A percentile compares a stretch with the other conserved stretches of the same genome.
Evolutionary conservation across 2,329 filamentous ascomycete genomes (phyloP).

Genomic region (Fusarium sp.): DNA sequence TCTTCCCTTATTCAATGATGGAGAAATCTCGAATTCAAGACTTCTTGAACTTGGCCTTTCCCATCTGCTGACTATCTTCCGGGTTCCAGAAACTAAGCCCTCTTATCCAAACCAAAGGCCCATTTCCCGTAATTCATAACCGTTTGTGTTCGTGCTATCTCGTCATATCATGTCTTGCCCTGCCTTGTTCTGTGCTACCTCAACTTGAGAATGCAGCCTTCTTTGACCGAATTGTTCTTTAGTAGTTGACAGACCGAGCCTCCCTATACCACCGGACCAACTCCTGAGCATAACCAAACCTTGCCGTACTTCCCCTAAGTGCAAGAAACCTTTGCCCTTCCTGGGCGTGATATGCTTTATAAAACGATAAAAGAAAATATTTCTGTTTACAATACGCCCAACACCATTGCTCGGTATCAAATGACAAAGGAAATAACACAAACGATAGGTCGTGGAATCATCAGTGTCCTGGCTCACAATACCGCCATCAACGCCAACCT

Average conservation of each 20-base stretch:
- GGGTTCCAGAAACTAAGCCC: neutral
- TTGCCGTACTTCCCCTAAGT: conserved; percentile 18
- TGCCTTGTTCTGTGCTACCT: conserved; percentile 10
- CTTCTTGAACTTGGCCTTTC: neutral
- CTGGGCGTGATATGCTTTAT: conserved; percentile 26
- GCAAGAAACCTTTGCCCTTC: conserved; percentile 14
- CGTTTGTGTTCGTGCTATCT: conserved; percentile 25
- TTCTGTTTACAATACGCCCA: conserved; percentile 48
- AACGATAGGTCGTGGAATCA: conserved; percentile 44
- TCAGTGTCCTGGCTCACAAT: conserved; percentile 36
- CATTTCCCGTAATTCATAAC: conserved; percentile 27
- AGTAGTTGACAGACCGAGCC: conserved; percentile 23
- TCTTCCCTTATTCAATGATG: neutral
- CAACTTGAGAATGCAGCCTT: conserved; percentile 36
- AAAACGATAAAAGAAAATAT: conserved; percentile 29
- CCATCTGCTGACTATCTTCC: neutral
- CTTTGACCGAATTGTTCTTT: conserved; percentile 13
- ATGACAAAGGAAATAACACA: conserved; percentile 44
- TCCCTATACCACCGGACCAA: conserved; percentile 21
- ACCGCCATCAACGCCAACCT: conserved; percentile 24
- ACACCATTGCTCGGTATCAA: conserved; percentile 51
- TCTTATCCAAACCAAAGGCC: conserved; percentile 21
- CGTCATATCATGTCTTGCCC: neutral
- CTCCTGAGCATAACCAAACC: conserved; percentile 26
- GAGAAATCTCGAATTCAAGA: neutral